Conservation (phyloP, 805 yeast genomes). For the Diddensiella caesifluorescens region DNA sequence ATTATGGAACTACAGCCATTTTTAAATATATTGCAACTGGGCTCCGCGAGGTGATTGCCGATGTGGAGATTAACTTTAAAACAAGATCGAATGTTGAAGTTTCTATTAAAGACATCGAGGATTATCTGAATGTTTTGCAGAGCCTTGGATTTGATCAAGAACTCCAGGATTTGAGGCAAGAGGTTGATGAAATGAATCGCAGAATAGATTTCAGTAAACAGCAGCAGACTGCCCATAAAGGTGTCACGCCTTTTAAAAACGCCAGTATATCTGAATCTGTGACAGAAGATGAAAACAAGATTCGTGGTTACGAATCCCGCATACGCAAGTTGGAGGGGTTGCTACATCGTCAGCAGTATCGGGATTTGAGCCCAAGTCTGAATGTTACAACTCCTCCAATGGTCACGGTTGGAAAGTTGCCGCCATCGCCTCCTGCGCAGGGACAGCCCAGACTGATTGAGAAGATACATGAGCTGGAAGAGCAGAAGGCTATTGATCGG, state of each 20-base stretch:
- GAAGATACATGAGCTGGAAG: conserved; percentile 17
- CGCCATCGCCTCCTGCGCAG: conserved; percentile 1
- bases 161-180: conserved; percentile 25
- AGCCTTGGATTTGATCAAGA: conserved; percentile 25
- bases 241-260: conserved; percentile 9
- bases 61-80: conserved; percentile 5
- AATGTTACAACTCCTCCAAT: conserved; percentile 1
- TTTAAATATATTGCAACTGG: conserved; percentile 1
- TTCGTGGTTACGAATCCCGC: conserved; percentile 62
- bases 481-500: conserved; percentile 9
- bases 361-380: conserved; percentile 10
- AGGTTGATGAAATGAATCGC: conserved; percentile 26
- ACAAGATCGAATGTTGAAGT: conserved; percentile 21
- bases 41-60: background rate
- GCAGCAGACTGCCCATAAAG: background rate
- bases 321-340: conserved; percentile 73
- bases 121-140: conserved; percentile 15
- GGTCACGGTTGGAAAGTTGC: conserved; percentile 8
- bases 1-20: conserved; percentile 40
- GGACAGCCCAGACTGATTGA: conserved; percentile 14
- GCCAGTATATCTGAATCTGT: conserved; percentile 6
- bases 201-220: background rate
- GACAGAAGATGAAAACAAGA: conserved; percentile 33
- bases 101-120: conserved; percentile 12
- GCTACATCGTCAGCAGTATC: conserved; percentile 59